A percentile compares a stretch with the other conserved stretches of the same genome.
phyloP scores from a whole-genome alignment of 805 yeast genomes.

The Zygosaccharomyces bailii region DNA sequence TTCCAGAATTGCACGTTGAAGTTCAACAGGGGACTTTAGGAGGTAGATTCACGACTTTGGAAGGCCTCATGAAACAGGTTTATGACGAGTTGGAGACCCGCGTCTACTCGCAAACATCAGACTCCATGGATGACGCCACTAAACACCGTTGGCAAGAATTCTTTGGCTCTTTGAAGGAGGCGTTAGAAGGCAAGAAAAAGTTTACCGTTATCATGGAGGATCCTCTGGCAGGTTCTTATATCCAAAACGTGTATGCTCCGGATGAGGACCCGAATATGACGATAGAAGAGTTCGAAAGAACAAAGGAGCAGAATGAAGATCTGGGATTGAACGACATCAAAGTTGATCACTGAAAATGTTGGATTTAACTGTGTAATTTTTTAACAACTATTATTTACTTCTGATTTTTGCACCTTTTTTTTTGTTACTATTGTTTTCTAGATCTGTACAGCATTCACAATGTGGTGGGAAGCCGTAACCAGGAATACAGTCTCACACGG shows the following conservation, averaged over 20 bases:
- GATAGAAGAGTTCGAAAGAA: slow-evolving; percentile 86
- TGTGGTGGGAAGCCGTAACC: no score
- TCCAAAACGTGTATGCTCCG: slow-evolving; percentile 98
- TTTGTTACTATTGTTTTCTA: no score
- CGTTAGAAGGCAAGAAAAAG: slow-evolving; percentile 72
- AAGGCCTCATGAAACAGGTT: slow-evolving; percentile 87
- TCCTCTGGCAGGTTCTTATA: slow-evolving; percentile 91
- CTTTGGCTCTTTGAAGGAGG: slow-evolving; percentile 69
- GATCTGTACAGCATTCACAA: no score
- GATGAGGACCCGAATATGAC: slow-evolving; percentile 96
- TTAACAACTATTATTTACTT: no score
- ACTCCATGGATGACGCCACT: slow-evolving; percentile 80
- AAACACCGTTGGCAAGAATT: slow-evolving; percentile 80
- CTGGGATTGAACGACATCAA: slow-evolving; percentile 64
- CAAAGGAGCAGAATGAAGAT: slow-evolving; percentile 84
- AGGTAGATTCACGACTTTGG: slow-evolving; percentile 95
- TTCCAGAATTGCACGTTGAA: slow-evolving; percentile 89
- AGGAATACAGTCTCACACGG: no score
- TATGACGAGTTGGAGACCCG: slow-evolving; percentile 81
- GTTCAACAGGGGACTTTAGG: slow-evolving; percentile 95
- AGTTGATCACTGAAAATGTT: slow-evolving; percentile 23
- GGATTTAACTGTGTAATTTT: neutral
- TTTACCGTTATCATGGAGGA: slow-evolving; percentile 90
- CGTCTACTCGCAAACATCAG: slow-evolving; percentile 82
- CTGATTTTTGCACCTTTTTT: no score